Conservation (phyloP, 768 basidiomycete species). For the Pisolithus marmoratus region DNA sequence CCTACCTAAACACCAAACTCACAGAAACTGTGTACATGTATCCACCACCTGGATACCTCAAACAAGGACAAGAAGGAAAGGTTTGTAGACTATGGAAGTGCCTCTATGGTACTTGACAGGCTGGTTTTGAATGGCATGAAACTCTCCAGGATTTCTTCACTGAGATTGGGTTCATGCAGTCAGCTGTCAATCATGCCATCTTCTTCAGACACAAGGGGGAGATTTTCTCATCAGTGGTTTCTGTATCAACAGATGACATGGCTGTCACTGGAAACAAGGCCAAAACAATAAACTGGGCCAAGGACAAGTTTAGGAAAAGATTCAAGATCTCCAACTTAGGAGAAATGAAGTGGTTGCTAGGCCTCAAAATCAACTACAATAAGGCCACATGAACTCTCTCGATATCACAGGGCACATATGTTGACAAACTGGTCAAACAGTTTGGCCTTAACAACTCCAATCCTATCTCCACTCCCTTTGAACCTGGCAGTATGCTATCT, state of each 20-base stretch:
- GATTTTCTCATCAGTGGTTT: not conserved
- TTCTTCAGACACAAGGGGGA: slow-evolving; percentile 2
- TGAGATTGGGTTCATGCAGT: not conserved
- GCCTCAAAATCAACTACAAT: too few species aligned
- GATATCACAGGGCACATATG: slow-evolving; percentile 25
- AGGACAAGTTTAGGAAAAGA: slow-evolving; percentile 14
- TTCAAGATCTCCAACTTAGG: too few species aligned
- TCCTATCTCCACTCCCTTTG: not conserved
- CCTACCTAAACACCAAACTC: too few species aligned
- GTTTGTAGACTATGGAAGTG: slow-evolving; percentile 21
- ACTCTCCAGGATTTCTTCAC: not conserved
- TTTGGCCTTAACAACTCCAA: too few species aligned
- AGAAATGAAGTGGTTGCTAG: too few species aligned
- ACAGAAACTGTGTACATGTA: too few species aligned
- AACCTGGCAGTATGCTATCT: not conserved
- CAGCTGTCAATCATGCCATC: slow-evolving; percentile 2
- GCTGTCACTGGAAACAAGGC: not conserved
- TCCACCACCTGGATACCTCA: too few species aligned
- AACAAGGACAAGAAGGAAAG: not conserved
- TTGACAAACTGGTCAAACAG: slow-evolving; percentile 6
- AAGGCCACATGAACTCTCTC: slow-evolving; percentile 14
- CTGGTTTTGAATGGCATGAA: slow-evolving; percentile 15
- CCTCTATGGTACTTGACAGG: slow-evolving; percentile 28
- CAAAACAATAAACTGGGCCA: not conserved
- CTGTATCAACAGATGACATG: slow-evolving; percentile 3